phyloP scores from a whole-genome alignment of 495 filamentous ascomycete genomes.

The Astrocystis sublimbata region DNA sequence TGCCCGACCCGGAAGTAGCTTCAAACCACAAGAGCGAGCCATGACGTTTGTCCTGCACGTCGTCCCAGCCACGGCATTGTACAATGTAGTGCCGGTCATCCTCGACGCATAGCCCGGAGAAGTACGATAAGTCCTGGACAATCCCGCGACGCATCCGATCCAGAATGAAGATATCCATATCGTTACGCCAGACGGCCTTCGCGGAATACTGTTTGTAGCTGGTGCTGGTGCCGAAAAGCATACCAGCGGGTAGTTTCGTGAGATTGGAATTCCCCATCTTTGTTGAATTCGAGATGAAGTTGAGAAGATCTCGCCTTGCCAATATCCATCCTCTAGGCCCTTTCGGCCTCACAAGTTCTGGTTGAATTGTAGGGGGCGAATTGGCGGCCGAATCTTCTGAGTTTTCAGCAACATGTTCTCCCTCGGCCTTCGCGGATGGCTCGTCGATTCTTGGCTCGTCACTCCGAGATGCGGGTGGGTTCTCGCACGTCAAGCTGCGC shows the following conservation, averaged over 20 bases:
- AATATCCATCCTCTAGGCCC: slow-evolving; percentile 20
- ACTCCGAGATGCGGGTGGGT: slow-evolving; percentile 13
- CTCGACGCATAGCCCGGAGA: slow-evolving; percentile 28
- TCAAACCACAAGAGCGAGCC: slow-evolving; percentile 43
- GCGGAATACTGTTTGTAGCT: slow-evolving; percentile 3
- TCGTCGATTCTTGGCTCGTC: slow-evolving; percentile 1
- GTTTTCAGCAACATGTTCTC: background rate
- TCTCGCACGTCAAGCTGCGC: slow-evolving; percentile 41
- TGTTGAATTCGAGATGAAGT: slow-evolving; percentile 3
- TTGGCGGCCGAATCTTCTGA: background rate
- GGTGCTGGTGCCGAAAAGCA: too few species aligned
- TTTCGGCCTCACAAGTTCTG: background rate
- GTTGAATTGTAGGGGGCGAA: background rate
- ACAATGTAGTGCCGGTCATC: slow-evolving; percentile 35
- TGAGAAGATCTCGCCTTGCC: slow-evolving; percentile 28
- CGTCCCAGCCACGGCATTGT: slow-evolving; percentile 38
- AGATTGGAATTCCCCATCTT: slow-evolving; percentile 4
- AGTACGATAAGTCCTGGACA: slow-evolving; percentile 39
- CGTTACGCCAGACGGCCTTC: slow-evolving; percentile 57
- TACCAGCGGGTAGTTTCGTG: slow-evolving; percentile 6
- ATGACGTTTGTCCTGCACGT: slow-evolving; percentile 32
- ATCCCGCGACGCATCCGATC: slow-evolving; percentile 52
- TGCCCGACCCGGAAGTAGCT: slow-evolving; percentile 15
- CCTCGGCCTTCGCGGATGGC: background rate
- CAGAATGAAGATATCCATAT: slow-evolving; percentile 67